Base-by-base conservation (phyloP, 495 filamentous ascomycete genomes). In the Penicillium samsonianum region DNA sequence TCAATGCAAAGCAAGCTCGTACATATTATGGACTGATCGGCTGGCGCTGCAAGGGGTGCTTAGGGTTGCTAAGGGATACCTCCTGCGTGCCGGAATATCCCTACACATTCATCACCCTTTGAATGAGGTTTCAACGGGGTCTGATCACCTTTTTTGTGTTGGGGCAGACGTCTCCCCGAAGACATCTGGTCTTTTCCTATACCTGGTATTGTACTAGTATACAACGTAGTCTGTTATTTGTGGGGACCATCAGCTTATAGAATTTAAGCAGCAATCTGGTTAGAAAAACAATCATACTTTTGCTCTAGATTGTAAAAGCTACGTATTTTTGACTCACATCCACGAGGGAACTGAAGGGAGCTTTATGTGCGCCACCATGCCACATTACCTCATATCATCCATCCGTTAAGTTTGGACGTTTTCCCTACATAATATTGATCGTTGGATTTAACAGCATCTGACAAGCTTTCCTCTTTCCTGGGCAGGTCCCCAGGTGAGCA, bases 21-120 rank as follows among this genome's bases (percentile, higher is more conserved):
- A 37, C 16, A 47, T 23, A 45, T 25, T 23, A n/a, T 25, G 41
- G 3, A 33, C 7, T 19, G 6, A 19, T 25, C 33, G 57, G 44
- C 28, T 16, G 38, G 31, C 14, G 9, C 43, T 60, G 67, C 61
- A 69, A 67, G 66, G 66, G 66, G 47, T 57, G 33, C 14, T 23
- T 14, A 64, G 48, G 61, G 59, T 65, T 67, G 57, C 57, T n/a
- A 53, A 38, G 35, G 64, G 56, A 67, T 65, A 16, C 5, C 31
- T 38, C 14, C 28, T 19, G 50, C 66, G 54, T 65, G 31, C 60
- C 57, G 46, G 54, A 51, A 19, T 42, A 16, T 20, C 35, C 64
- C 61, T 59, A 35, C 31, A 44, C 55, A 55, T 23, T 41, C 26
- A 26, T 11, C 20, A 20, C 22, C 28, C 52, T 20, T 44, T 37